Conservation (phyloP, 345 rosid genomes). For the Turnera subulata region DNA sequence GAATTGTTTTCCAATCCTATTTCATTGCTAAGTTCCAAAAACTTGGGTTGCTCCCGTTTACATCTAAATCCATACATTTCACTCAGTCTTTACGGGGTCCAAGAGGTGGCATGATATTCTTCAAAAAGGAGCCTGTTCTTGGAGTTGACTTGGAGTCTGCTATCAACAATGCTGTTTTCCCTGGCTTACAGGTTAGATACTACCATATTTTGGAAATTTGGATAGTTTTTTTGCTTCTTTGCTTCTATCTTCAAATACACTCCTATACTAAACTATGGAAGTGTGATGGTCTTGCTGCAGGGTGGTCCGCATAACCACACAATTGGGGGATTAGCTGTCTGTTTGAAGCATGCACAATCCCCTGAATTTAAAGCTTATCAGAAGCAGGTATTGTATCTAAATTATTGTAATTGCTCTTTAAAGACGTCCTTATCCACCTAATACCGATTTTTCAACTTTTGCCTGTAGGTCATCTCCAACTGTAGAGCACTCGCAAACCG, state of each 20-base stretch:
- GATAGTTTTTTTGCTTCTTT: neutral
- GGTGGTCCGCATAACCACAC: constrained; percentile 99
- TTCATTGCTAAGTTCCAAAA: no score
- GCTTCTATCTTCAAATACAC: constrained; percentile 1
- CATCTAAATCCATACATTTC: no score
- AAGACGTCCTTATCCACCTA: neutral
- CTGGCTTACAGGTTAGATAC: constrained; percentile 75
- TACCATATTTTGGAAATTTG: neutral
- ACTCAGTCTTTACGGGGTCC: constrained; percentile 92
- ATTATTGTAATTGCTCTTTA: neutral
- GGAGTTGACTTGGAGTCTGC: constrained; percentile 85
- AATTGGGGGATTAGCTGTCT: constrained; percentile 85
- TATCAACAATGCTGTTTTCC: constrained; percentile 91
- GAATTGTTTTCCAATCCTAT: no score
- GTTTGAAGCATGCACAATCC: constrained; percentile 78
- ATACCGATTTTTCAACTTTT: neutral
- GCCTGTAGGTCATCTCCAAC: constrained; percentile 67
- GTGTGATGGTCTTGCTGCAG: constrained; percentile 33
- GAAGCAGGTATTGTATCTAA: constrained; percentile 46
- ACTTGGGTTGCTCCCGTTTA: no score
- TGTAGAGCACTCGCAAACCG: constrained; percentile 70
- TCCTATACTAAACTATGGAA: no score
- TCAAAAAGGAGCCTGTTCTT: constrained; percentile 64
- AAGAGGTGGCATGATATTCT: constrained; percentile 98
- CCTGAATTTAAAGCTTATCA: constrained; percentile 71